Conservation (phyloP, 768 basidiomycete genomes). For the Panaeolus cyanescens region DNA sequence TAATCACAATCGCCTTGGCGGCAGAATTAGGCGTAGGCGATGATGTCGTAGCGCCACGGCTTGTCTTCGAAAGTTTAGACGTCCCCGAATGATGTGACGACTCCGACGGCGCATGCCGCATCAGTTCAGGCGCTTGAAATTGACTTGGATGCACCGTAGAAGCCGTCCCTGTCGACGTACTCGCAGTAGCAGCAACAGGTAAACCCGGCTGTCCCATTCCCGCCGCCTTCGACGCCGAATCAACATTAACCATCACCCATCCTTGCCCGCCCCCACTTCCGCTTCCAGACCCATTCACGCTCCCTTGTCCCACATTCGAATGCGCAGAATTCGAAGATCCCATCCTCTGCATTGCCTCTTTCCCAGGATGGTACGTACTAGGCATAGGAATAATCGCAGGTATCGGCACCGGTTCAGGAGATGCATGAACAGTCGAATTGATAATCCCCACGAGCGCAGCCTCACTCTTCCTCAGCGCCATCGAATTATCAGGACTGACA, state of each 20-base stretch:
- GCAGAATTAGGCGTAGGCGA: slow-evolving; percentile 30
- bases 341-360: slow-evolving; percentile 26
- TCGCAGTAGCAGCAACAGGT: background rate
- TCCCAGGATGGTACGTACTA: slow-evolving; percentile 8
- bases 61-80: background rate
- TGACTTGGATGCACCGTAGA: background rate
- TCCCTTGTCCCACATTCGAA: background rate
- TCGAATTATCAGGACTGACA: slow-evolving; percentile 34
- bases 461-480: slow-evolving; percentile 60
- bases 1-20: slow-evolving; percentile 64
- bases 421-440: slow-evolving; percentile 28
- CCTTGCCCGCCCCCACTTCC: slow-evolving; percentile 43
- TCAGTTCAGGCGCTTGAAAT: background rate
- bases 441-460: slow-evolving; percentile 59
- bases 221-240: slow-evolving; percentile 27
- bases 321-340: slow-evolving; percentile 10
- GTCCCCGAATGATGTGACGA: background rate
- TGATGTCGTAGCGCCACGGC: background rate
- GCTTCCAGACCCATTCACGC: slow-evolving; percentile 12
- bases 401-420: slow-evolving; percentile 14
- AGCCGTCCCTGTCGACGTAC: background rate
- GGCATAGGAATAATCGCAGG: background rate
- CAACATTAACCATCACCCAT: slow-evolving; percentile 70
- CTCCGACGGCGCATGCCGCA: background rate
- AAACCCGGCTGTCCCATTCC: background rate